Evolutionary conservation across 2,329 filamentous ascomycete species (phyloP).

Genomic region (Calonectria hawksworthii): DNA sequence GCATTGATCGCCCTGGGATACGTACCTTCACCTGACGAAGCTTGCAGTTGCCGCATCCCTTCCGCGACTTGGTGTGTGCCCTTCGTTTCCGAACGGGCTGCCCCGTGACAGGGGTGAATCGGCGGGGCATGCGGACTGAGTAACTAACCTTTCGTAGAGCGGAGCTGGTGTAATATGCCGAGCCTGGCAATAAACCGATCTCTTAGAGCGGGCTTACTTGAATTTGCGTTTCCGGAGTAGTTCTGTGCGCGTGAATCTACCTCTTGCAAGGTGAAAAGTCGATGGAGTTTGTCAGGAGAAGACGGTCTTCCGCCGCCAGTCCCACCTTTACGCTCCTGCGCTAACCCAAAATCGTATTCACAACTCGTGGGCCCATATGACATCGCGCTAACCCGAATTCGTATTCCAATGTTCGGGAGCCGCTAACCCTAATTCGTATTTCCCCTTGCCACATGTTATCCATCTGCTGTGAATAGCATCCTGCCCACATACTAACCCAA

Average conservation of each 20-base stretch:
- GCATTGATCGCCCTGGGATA: neutral
- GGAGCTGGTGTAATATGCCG: neutral
- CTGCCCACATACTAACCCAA: neutral
- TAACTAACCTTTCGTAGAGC: neutral
- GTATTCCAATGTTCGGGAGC: neutral
- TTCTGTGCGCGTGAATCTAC: neutral
- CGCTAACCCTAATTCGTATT: neutral
- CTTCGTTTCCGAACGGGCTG: neutral
- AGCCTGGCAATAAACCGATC: neutral
- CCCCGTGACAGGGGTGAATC: neutral
- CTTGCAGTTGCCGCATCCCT: conserved; percentile 1
- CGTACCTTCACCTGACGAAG: neutral
- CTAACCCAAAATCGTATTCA: conserved; percentile 8
- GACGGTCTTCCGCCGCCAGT: no score
- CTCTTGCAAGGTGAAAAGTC: neutral
- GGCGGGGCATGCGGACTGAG: neutral
- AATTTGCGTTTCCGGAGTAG: neutral
- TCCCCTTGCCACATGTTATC: no score
- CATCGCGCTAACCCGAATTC: neutral
- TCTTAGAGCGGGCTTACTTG: no score
- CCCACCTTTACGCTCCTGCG: neutral
- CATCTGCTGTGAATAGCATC: neutral
- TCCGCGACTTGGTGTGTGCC: neutral
- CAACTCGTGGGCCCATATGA: neutral
- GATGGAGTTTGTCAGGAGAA: neutral